phyloP scores from a whole-genome alignment of 208 protist genomes.

The Leishmania turanica region DNA sequence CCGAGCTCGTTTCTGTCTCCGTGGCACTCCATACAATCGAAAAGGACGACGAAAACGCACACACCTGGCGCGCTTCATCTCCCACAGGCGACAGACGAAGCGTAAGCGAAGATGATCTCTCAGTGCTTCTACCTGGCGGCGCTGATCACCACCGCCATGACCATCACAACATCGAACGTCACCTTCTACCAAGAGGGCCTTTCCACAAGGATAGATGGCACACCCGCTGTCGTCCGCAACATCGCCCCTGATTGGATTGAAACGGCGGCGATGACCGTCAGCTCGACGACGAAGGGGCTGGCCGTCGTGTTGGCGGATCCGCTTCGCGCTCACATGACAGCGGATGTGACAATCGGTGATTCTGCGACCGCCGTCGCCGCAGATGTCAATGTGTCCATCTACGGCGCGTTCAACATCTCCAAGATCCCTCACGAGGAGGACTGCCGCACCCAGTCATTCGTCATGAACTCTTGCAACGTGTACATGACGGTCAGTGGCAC shows the following conservation, averaged over 20 bases:
- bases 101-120: background rate
- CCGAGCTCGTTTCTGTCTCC: background rate
- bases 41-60: background rate
- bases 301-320: conserved; percentile 9
- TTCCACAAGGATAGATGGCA: background rate
- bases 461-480: conserved; percentile 5
- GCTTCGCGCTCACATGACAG: background rate
- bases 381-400: conserved; percentile 1
- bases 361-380: background rate
- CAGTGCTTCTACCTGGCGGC: conserved; percentile 20
- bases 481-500: background rate
- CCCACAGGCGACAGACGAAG: background rate
- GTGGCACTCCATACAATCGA: background rate
- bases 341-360: background rate
- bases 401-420: conserved; percentile 1
- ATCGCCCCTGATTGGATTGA: background rate
- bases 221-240: background rate
- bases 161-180: conserved; percentile 10
- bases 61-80: background rate
- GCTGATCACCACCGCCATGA: conserved; percentile 17
- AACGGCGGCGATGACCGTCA: conserved; percentile 7
- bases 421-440: background rate
- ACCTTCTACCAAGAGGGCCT: conserved; percentile 9
- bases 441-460: conserved; percentile 12
- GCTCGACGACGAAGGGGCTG: background rate